A percentile compares a stretch with the other conserved stretches of the same genome.
Evolutionary conservation across 1,284 basidiomycete genomes (phyloP).

Genomic region (Ustilago trichophora): DNA sequence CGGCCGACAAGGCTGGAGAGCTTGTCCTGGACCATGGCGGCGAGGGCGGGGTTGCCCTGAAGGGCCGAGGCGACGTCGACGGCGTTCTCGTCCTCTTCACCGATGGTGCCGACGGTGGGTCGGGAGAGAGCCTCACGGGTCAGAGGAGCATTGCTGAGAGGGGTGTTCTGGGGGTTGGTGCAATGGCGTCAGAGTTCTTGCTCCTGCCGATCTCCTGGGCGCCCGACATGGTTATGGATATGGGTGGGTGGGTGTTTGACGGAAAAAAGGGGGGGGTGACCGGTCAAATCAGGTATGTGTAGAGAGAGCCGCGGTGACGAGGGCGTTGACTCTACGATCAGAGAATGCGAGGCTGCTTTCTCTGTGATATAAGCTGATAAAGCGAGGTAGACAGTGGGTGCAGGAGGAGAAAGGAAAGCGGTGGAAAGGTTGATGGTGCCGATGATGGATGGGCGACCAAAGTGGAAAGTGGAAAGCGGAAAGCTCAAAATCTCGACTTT

Average conservation of each 20-base stretch:
- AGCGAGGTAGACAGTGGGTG: neutral
- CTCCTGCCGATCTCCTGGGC: slow-evolving; percentile 52
- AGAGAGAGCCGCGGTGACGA: neutral
- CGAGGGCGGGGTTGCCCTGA: slow-evolving; percentile 64
- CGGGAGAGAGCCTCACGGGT: slow-evolving; percentile 74
- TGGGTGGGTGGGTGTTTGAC: neutral
- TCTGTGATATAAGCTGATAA: neutral
- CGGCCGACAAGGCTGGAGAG: slow-evolving; percentile 78
- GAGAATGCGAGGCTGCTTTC: slow-evolving; percentile 5
- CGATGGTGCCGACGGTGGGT: slow-evolving; percentile 68
- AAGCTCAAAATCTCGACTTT: slow-evolving; percentile 14
- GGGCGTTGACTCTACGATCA: neutral
- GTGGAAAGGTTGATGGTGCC: slow-evolving; percentile 1
- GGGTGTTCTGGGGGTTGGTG: slow-evolving; percentile 86
- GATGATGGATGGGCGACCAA: slow-evolving; percentile 9
- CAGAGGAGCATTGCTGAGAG: slow-evolving; percentile 76
- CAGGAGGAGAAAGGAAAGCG: neutral
- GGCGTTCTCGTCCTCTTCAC: slow-evolving; percentile 62
- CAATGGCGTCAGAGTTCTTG: slow-evolving; percentile 67
- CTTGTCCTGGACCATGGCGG: slow-evolving; percentile 67
- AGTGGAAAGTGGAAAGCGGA: neutral
- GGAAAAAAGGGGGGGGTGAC: neutral
- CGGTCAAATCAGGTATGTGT: neutral
- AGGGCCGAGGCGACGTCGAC: slow-evolving; percentile 52
- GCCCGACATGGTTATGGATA: slow-evolving; percentile 34